These are phyloP conservation scores for Euphorbia schlechtendalii DNA, from an alignment of 441 rosid genomes.

Conservation along the genomic window DNA sequence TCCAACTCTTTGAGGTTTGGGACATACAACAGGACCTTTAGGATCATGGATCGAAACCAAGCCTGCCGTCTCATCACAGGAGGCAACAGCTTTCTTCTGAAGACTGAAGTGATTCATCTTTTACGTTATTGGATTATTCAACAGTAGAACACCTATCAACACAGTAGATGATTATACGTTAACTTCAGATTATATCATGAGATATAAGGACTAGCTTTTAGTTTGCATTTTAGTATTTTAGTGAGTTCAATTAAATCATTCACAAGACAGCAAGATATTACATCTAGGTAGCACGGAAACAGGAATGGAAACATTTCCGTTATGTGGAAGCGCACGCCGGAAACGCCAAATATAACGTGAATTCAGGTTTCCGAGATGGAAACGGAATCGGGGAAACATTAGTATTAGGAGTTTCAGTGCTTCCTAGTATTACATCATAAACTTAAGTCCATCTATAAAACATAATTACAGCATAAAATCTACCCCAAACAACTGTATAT, in stretches of 20 bases:
- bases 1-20: conserved; percentile 74
- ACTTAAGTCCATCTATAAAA: conserved; percentile 1
- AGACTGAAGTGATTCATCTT: conserved; percentile 64
- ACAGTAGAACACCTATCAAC: conserved; percentile 34
- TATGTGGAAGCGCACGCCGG: too few species aligned
- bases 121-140: conserved; percentile 13
- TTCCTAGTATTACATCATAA: not conserved
- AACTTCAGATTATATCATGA: not conserved
- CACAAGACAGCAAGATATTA: too few species aligned
- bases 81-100: conserved; percentile 57
- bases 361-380: too few species aligned
- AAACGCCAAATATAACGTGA: too few species aligned
- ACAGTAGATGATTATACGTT: not conserved
- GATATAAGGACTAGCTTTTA: not conserved
- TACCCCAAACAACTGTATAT: not conserved
- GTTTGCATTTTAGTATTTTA: not conserved
- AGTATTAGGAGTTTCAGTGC: too few species aligned
- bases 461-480: not conserved
- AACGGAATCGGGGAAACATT: too few species aligned
- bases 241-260: not conserved
- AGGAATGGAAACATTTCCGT: too few species aligned
- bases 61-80: conserved; percentile 52
- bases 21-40: conserved; percentile 61
- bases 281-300: too few species aligned
- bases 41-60: conserved; percentile 32